Base-by-base conservation (phyloP, 768 basidiomycete genomes). In the Calocybe indica region DNA sequence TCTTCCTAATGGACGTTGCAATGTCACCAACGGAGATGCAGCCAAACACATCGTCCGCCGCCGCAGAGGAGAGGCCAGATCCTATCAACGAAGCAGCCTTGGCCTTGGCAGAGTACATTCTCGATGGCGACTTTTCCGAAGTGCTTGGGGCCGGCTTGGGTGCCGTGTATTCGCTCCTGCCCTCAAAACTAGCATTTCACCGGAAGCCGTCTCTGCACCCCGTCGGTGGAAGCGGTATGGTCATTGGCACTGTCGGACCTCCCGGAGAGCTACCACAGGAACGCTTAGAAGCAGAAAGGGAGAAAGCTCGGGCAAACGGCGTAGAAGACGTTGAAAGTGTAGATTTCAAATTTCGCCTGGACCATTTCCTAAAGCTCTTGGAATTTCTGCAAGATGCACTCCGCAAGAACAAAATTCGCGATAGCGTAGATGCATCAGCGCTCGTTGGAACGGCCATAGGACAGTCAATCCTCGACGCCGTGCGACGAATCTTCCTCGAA, bases 101-200 rank as follows among this genome's bases (percentile, higher is more conserved):
- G 37, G 88, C 90, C 6, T 71, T 98, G 35, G 91, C 91, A 13
- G 92, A 94, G 60, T 96, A 92, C 61, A 89, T 97, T 44, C 76
- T 96, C 12, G 91, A 95, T 58, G 91, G 93, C n/a, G 95, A 97
- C 65, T 95, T 96, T 62, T 91, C 92, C n/a, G 93, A 97, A 53
- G 95, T 98, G 8, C 79, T 98, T 40, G 92, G 85, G 12, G 95
- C 95, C 3, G 92, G 93, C 11, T 63, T 98, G 8, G 86, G 92
- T 3, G 95, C 95, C 0, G 88, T 95, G 1, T 97, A 95, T 60
- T 96, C 92, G 2, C 67, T 92, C 2, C 72, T 98, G 8, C 95
- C 95, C 0, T 81, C 83, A 13, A 96, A 96, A 65, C 74, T 98
- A 37, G 82, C 80, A 44, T 80, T 96, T 50, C 74, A 72, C 43